These are phyloP conservation scores for Cyclocybe aegerita DNA, from an alignment of 768 basidiomycete species.

Conservation along the genomic window DNA sequence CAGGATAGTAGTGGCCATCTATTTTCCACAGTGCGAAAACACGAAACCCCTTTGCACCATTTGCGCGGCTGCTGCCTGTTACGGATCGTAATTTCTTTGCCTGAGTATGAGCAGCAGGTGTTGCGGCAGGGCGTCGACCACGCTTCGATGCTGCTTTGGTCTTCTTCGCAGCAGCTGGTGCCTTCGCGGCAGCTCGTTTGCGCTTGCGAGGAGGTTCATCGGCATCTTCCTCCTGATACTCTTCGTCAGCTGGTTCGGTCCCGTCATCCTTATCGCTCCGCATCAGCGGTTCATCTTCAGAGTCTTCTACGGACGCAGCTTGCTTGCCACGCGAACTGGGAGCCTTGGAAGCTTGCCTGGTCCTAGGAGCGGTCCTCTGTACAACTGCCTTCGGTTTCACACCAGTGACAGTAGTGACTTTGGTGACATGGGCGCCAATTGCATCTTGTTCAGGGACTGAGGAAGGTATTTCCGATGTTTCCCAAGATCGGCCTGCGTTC, in stretches of 20 bases:
- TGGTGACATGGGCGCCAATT: constrained; percentile 11
- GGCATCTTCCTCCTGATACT: constrained; percentile 30
- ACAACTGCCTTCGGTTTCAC: constrained; percentile 3
- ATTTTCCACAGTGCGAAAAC: constrained; percentile 72
- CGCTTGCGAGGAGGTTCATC: constrained; percentile 41
- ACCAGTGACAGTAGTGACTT: not conserved
- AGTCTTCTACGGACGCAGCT: constrained; percentile 18
- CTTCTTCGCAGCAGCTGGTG: constrained; percentile 21
- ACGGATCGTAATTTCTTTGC: constrained; percentile 40
- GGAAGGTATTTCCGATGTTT: constrained; percentile 48
- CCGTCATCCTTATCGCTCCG: constrained; percentile 32
- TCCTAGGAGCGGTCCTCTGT: constrained; percentile 6
- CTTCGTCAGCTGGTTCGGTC: constrained; percentile 43
- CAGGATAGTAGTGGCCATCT: constrained; percentile 62
- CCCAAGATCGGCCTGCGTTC: constrained; percentile 25
- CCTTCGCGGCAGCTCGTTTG: constrained; percentile 32
- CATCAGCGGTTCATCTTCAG: constrained; percentile 24
- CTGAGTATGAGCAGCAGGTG: constrained; percentile 22
- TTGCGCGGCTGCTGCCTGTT: constrained; percentile 17
- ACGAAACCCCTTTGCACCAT: constrained; percentile 39
- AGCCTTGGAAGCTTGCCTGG: constrained; percentile 9
- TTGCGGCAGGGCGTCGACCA: constrained; percentile 32
- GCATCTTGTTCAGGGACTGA: constrained; percentile 59
- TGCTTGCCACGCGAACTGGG: constrained; percentile 7
- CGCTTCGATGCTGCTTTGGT: constrained; percentile 16